A percentile compares a stretch with the other conserved stretches of the same genome.
phyloP scores from a whole-genome alignment of 2,329 filamentous ascomycete genomes.

The Penicillium sp. region DNA sequence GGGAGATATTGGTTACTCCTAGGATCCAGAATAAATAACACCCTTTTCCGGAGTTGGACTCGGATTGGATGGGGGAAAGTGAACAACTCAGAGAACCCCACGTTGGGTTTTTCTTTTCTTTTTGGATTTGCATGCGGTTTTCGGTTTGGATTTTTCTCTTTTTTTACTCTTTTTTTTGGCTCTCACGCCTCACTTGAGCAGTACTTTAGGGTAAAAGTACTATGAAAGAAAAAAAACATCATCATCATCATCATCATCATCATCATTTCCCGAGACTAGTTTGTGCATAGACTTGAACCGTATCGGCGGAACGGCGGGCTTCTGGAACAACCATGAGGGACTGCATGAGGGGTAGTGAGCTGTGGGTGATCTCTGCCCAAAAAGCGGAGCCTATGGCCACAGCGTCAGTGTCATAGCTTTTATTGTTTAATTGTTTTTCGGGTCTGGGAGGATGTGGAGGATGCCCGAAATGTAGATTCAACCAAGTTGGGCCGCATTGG shows the following conservation, averaged over 20 bases:
- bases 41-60: slow-evolving; percentile 17
- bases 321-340: slow-evolving; percentile 23
- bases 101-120: slow-evolving; percentile 10
- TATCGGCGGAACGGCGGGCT: slow-evolving; percentile 17
- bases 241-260: not conserved
- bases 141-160: not conserved
- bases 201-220: slow-evolving; percentile 4
- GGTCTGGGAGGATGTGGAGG: not conserved
- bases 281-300: slow-evolving; percentile 15
- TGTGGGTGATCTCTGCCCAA: slow-evolving; percentile 23
- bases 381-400: slow-evolving; percentile 14
- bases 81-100: slow-evolving; percentile 32
- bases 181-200: not conserved
- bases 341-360: slow-evolving; percentile 17
- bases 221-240: slow-evolving; percentile 10
- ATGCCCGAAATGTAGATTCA: slow-evolving; percentile 4
- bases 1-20: slow-evolving; percentile 15
- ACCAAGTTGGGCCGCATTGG: slow-evolving; percentile 10
- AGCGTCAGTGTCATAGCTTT: slow-evolving; percentile 7
- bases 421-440: not conserved
- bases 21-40: slow-evolving; percentile 22
- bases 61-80: slow-evolving; percentile 19
- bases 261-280: slow-evolving; percentile 6
- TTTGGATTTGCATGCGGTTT: not conserved
- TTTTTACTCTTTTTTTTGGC: not conserved